phyloP scores from a whole-genome alignment of 768 basidiomycete genomes.

The Termitomyces bulborhizus region DNA sequence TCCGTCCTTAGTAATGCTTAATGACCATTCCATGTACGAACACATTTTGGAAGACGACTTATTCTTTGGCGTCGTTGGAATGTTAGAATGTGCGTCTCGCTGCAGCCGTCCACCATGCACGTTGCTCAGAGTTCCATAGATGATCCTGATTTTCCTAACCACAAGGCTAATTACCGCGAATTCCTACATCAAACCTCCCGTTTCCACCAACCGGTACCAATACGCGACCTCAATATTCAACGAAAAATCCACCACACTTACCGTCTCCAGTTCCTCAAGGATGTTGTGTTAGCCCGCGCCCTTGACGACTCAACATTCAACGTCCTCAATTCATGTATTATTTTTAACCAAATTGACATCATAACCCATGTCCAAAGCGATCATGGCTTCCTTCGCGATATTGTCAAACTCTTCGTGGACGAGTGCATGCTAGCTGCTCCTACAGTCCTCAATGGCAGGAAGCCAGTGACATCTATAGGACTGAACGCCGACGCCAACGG shows the following conservation, averaged over 20 bases:
- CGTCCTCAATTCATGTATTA: slow-evolving; percentile 93
- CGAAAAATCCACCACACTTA: slow-evolving; percentile 96
- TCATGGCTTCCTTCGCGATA: slow-evolving; percentile 64
- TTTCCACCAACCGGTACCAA: slow-evolving; percentile 85
- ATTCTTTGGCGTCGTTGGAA: slow-evolving; percentile 90
- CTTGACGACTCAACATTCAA: slow-evolving; percentile 97
- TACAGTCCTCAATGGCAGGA: slow-evolving; percentile 16
- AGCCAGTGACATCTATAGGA: slow-evolving; percentile 28
- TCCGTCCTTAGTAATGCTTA: slow-evolving; percentile 69
- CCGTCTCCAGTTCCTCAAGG: slow-evolving; percentile 94
- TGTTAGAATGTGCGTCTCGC: slow-evolving; percentile 85
- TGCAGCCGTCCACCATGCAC: slow-evolving; percentile 5
- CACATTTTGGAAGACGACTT: slow-evolving; percentile 90
- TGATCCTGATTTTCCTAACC: slow-evolving; percentile 93
- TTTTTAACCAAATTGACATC: slow-evolving; percentile 99
- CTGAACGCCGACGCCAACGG: slow-evolving; percentile 28
- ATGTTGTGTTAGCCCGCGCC: slow-evolving; percentile 92
- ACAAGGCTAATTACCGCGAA: slow-evolving; percentile 96
- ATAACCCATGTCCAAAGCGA: slow-evolving; percentile 85
- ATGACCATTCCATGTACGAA: slow-evolving; percentile 93
- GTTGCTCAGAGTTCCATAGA: slow-evolving; percentile 40
- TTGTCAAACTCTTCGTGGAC: slow-evolving; percentile 72
- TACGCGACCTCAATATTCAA: slow-evolving; percentile 69
- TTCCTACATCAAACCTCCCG: slow-evolving; percentile 79
- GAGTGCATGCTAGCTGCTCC: slow-evolving; percentile 44